Evolutionary conservation across 805 yeast species (phyloP), one percentile per base, ranked within the genome.

Genomic region (Komagataella pseudopastoris): DNA sequence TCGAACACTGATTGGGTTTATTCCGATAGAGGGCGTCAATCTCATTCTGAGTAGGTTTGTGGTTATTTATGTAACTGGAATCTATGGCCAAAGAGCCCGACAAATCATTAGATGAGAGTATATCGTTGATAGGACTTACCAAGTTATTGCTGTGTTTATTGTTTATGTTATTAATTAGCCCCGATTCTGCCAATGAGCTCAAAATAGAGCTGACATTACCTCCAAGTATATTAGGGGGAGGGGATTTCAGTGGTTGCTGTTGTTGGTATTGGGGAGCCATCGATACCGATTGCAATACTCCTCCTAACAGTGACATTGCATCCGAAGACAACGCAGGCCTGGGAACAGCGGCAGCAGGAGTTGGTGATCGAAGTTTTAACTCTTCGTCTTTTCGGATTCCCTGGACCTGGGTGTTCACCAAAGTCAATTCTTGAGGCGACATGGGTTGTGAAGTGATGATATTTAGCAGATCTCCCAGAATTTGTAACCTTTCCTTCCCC

Each of bases 1-100:
- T 81, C 14, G 86, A 78, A 70, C 99, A 93, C 65, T 88, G 91
- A 55, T 85, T 77, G 3, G 93, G 80, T 58, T 83, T 78, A 23
- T 69, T 65, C n/a, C 70, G 78, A 62, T 77, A 85, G 39, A 83
- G 67, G 51, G 63, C 60, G n/a, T 59, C 58, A n/a, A 68, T 57
- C 45, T 66, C 69, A 4, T 57, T 60, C 5, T 49, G 54, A 1
- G 71, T 61, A 4, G 74, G 69, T 44, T 55, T 62, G 55, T 71
- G 71, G 44, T 59, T 58, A 23, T 62, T 63, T 30, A 78, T 58
- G 52, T 75, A 73, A 8, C 58, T 14, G 14, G 39, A 30, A 30
- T 54, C 57, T 76, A 66, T 50, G 53, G 39, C n/a, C 39, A 30
- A 30, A 30, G 39, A 30, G 39, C 39, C 39, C 14, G 39, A 30